phyloP scores from a whole-genome alignment of 345 rosid species.

The Euphorbia peplus region DNA sequence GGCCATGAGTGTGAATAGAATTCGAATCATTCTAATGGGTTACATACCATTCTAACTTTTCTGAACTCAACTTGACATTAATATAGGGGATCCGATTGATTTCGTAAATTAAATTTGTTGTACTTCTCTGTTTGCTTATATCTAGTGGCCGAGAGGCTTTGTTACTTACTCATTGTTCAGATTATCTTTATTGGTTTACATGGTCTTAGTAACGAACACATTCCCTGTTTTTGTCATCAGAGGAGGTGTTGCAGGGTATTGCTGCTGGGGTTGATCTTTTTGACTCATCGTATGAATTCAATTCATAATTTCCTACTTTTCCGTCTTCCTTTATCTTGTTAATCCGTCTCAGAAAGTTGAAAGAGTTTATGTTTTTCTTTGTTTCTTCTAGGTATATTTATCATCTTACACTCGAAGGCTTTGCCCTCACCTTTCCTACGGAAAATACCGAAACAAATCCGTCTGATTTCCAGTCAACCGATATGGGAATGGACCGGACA shows the following conservation, averaged over 20 bases:
- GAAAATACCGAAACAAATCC: slow-evolving; percentile 19
- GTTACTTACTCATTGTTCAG: background rate
- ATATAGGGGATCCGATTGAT: background rate
- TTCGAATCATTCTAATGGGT: background rate
- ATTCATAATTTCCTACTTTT: background rate
- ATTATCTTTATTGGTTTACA: background rate
- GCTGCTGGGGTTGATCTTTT: slow-evolving; percentile 78
- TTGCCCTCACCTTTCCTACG: slow-evolving; percentile 61
- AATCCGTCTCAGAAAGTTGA: background rate
- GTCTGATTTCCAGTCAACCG: slow-evolving; percentile 19
- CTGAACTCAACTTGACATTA: background rate
- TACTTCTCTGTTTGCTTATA: background rate
- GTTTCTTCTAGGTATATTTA: slow-evolving; percentile 44
- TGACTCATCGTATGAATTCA: slow-evolving; percentile 52
- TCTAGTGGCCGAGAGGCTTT: too few species aligned
- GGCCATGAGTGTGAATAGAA: too few species aligned
- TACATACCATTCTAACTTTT: background rate
- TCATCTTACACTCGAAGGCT: slow-evolving; percentile 66
- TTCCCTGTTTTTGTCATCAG: slow-evolving; percentile 29
- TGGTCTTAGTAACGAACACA: background rate
- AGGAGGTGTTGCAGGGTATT: slow-evolving; percentile 74
- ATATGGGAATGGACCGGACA: slow-evolving; percentile 35
- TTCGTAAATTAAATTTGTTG: background rate
- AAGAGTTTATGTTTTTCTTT: background rate
- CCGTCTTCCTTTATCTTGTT: slow-evolving; percentile 1